These are phyloP conservation scores for Paxillus rubicundulus DNA, from an alignment of 768 basidiomycete species.

Conservation along the genomic window DNA sequence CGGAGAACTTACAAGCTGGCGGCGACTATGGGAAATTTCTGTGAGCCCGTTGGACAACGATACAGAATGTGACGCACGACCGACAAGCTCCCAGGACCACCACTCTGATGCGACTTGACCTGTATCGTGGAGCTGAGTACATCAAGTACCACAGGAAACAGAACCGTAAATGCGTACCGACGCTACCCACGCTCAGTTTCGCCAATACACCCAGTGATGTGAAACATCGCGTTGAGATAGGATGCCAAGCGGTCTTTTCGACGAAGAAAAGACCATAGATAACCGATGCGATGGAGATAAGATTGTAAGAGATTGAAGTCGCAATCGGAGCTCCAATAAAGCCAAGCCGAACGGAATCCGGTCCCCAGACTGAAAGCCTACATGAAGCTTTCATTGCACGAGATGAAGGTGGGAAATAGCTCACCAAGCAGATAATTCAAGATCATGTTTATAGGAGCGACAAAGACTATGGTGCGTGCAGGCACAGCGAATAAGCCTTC, in stretches of 20 bases:
- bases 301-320: constrained; percentile 80
- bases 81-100: constrained; percentile 96
- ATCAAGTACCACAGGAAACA: not conserved
- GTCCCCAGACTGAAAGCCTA: constrained; percentile 67
- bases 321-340: constrained; percentile 90
- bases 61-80: constrained; percentile 28
- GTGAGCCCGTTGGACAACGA: constrained; percentile 1
- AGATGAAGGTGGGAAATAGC: constrained; percentile 4
- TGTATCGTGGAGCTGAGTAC: constrained; percentile 12
- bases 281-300: constrained; percentile 60
- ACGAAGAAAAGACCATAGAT: constrained; percentile 59
- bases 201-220: constrained; percentile 65
- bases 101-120: constrained; percentile 87
- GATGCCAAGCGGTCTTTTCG: constrained; percentile 77
- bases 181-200: constrained; percentile 77
- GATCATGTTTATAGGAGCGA: constrained; percentile 78
- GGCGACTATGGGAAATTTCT: constrained; percentile 37
- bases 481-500: constrained; percentile 76
- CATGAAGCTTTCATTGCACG: not conserved
- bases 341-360: constrained; percentile 67
- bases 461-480: constrained; percentile 72
- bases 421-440: constrained; percentile 82
- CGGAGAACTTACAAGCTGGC: constrained; percentile 45
- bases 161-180: constrained; percentile 41
- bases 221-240: constrained; percentile 63